Conservation (phyloP, 164 flowering plant species). For the Stephania cephalantha region DNA sequence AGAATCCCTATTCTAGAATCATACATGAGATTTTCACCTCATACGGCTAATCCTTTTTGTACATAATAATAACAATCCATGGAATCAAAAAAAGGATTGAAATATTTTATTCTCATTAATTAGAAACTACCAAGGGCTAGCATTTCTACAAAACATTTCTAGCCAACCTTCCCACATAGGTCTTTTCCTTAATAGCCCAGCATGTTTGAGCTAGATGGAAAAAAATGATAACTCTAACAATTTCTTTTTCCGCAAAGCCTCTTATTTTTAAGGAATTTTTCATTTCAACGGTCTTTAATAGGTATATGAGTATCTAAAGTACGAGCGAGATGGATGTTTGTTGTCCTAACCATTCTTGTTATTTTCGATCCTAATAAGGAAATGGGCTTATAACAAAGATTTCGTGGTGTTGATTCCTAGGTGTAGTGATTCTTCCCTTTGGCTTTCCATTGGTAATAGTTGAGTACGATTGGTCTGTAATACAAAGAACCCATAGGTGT, state of each 20-base stretch:
- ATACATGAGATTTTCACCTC: not conserved
- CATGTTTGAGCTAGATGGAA: constrained; percentile 7
- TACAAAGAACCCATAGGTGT: constrained; percentile 9
- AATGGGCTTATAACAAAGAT: too few species aligned
- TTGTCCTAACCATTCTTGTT: too few species aligned
- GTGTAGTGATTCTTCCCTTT: not conserved
- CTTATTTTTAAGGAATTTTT: constrained; percentile 1
- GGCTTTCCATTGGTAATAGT: not conserved
- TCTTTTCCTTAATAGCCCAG: constrained; percentile 5
- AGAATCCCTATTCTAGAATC: not conserved
- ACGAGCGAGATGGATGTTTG: too few species aligned
- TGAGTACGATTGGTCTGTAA: constrained; percentile 1
- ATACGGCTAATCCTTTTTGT: too few species aligned
- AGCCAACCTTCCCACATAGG: not conserved
- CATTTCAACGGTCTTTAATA: too few species aligned
- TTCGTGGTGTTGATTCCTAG: too few species aligned
- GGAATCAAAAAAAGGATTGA: too few species aligned
- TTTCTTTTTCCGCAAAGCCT: constrained; percentile 6
- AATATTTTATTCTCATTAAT: too few species aligned
- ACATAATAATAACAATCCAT: too few species aligned
- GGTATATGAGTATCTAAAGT: too few species aligned
- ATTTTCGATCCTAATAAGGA: too few species aligned
- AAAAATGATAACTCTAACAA: constrained; percentile 7
- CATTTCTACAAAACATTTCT: not conserved
- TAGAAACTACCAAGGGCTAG: not conserved